Conservation (phyloP, 2,329 filamentous ascomycete genomes). For the Clathrospora elynae region DNA sequence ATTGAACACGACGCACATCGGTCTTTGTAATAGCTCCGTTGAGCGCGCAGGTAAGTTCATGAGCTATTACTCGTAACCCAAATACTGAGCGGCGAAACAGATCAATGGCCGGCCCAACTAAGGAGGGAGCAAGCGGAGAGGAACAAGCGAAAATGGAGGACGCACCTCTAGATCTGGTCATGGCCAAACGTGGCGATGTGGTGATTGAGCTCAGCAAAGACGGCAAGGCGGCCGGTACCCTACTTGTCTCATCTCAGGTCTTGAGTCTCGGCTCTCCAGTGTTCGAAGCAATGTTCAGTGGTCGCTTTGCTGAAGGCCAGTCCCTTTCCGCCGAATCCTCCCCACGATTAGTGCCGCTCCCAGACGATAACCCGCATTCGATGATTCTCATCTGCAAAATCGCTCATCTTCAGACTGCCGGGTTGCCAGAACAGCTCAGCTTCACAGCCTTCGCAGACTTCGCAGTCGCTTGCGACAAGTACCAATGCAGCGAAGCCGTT, state of each 20-base stretch:
- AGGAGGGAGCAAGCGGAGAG: too few species aligned
- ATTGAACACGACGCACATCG: too few species aligned
- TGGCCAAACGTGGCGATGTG: slow-evolving; percentile 16
- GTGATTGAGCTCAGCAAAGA: slow-evolving; percentile 9
- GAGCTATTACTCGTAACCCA: too few species aligned
- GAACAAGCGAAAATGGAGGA: too few species aligned
- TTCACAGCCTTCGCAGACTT: slow-evolving; percentile 20
- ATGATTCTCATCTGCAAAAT: slow-evolving; percentile 18
- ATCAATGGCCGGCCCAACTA: neutral
- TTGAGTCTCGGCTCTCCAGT: slow-evolving; percentile 14
- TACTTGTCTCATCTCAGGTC: slow-evolving; percentile 14
- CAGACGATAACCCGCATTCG: slow-evolving; percentile 12
- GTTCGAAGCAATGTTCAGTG: slow-evolving; percentile 9
- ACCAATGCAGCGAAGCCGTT: slow-evolving; percentile 24
- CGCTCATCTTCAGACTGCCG: slow-evolving; percentile 6
- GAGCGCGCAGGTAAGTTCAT: too few species aligned
- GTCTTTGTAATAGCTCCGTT: neutral
- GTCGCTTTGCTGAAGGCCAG: slow-evolving; percentile 2
- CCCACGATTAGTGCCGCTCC: slow-evolving; percentile 12
- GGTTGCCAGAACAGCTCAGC: slow-evolving; percentile 12
- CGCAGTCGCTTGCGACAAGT: slow-evolving; percentile 33
- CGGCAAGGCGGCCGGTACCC: neutral
- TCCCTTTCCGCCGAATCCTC: neutral
- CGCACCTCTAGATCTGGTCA: too few species aligned
- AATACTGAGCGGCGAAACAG: neutral